These are phyloP conservation scores for Sarcodon sp. DNA, from an alignment of 768 basidiomycete species.

Conservation along the genomic window DNA sequence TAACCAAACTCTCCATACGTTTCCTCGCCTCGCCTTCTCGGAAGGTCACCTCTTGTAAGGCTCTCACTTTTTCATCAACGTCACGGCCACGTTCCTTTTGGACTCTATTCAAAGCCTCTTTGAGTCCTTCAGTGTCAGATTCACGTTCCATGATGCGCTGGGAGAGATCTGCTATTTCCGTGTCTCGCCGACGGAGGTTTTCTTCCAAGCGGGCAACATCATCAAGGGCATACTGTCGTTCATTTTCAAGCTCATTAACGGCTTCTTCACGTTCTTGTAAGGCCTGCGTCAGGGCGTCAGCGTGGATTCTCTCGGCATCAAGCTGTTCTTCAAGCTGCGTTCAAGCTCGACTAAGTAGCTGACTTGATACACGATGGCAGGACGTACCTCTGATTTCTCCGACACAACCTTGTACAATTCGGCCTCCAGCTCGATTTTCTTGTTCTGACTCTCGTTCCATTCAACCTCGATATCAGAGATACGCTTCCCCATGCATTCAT, in stretches of 20 bases:
- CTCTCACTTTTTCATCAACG: conserved; percentile 33
- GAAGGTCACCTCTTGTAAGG: conserved; percentile 30
- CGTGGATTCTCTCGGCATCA: conserved; percentile 37
- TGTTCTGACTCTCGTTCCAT: conserved; percentile 44
- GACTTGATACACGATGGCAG: not conserved
- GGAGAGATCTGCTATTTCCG: conserved; percentile 36
- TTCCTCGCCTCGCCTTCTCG: conserved; percentile 32
- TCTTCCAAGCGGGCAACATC: conserved; percentile 41
- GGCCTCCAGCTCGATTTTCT: conserved; percentile 38
- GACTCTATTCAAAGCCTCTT: conserved; percentile 39
- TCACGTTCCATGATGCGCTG: conserved; percentile 34
- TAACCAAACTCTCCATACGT: conserved; percentile 35
- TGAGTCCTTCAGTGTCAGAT: conserved; percentile 37
- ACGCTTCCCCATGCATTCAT: conserved; percentile 26
- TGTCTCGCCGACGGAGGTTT: conserved; percentile 41
- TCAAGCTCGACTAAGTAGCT: not conserved
- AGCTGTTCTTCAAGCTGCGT: conserved; percentile 41
- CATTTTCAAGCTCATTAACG: conserved; percentile 37
- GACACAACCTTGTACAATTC: conserved; percentile 45
- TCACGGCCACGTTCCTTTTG: conserved; percentile 41
- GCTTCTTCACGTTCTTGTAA: conserved; percentile 43
- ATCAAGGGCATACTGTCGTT: conserved; percentile 42
- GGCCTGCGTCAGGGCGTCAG: conserved; percentile 29
- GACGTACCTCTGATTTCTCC: conserved; percentile 39
- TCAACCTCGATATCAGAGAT: conserved; percentile 37